Conservation (phyloP, 495 filamentous ascomycete genomes). For the Aspergillus hancockii region DNA sequence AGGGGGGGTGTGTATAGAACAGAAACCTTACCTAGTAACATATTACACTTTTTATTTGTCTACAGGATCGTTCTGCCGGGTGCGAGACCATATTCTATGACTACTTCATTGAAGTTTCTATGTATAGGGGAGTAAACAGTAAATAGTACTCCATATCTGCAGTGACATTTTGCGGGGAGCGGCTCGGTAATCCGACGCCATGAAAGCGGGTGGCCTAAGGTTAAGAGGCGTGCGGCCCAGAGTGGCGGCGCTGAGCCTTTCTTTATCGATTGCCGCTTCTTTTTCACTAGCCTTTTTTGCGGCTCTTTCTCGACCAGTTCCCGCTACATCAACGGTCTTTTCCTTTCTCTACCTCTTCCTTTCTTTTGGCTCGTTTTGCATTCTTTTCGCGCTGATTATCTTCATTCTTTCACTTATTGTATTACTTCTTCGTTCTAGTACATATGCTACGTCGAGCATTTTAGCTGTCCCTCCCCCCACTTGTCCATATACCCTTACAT, state of each 20-base stretch:
- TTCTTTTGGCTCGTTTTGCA: slow-evolving; percentile 19
- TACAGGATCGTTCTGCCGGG: neutral
- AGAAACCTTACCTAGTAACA: neutral
- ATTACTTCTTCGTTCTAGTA: slow-evolving; percentile 20
- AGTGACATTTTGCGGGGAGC: neutral
- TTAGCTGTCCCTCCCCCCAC: slow-evolving; percentile 3
- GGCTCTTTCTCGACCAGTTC: neutral
- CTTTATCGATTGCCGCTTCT: slow-evolving; percentile 7
- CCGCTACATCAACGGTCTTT: slow-evolving; percentile 1
- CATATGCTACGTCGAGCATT: slow-evolving; percentile 21
- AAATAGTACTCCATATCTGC: neutral
- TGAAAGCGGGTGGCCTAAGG: neutral
- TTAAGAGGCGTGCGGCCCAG: slow-evolving; percentile 5
- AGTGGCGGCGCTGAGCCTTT: slow-evolving; percentile 15
- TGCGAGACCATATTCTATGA: neutral
- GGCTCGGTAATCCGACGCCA: neutral
- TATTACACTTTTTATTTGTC: neutral
- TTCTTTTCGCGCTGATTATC: slow-evolving; percentile 10
- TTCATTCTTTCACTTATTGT: slow-evolving; percentile 17
- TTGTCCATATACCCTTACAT: slow-evolving; percentile 11
- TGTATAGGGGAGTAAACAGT: neutral
- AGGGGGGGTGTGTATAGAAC: neutral
- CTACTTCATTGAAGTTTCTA: neutral
- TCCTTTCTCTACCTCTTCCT: slow-evolving; percentile 15
- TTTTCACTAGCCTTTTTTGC: neutral